Evolutionary conservation across 192 early-diverging fungal species (phyloP), one percentile per base, ranked within the genome.

Genomic region (Cetraspora pellucida): DNA sequence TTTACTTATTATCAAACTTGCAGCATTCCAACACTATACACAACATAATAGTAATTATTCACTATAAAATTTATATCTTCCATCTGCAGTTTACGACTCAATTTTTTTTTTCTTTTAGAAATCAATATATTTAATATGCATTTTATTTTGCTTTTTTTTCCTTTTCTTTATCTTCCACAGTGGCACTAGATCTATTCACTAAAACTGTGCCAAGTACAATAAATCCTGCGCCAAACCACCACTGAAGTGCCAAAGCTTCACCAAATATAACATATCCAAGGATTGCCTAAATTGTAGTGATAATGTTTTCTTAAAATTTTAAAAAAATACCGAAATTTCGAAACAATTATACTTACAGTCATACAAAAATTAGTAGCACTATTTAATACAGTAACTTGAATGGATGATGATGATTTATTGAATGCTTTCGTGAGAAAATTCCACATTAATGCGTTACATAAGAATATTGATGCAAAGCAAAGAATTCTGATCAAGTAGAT

Each of bases 391-490:
- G 91, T 92, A 10, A 95, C 93, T 27, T 91, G 88, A 3, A 90
- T 81, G 3, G 95, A 93, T 17, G 93, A 93, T 46, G 87, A 81
- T 21, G 94, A 90, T 50, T 83, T 83, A 64, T 87, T 90, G 43
- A 97, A 83, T 7, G 94, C 94, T 69, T 93, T 93, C 55, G 95
- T 94, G 74, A 96, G 95, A 3, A 89, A 81, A 3, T 89, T 89
- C 95, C 95, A 97, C 95, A 97, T 97, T 66, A 89, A 69, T 4
- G 91, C 87, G 75, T 96, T 96, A 58, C 89, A 91, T 16, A 82
- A 80, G 30, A 91, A 86, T n/a, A 93, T 89, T 55, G 87, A 78
- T 3, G 67, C 81, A 69, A 93, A 84, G 70, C 89, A 90, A 11
- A 81, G 60, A 13, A 74, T 72, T 28, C 92, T 86, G 17, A 87